These are phyloP conservation scores for Strobilomyces confusus DNA, from an alignment of 768 basidiomycete species.

Conservation along the genomic window DNA sequence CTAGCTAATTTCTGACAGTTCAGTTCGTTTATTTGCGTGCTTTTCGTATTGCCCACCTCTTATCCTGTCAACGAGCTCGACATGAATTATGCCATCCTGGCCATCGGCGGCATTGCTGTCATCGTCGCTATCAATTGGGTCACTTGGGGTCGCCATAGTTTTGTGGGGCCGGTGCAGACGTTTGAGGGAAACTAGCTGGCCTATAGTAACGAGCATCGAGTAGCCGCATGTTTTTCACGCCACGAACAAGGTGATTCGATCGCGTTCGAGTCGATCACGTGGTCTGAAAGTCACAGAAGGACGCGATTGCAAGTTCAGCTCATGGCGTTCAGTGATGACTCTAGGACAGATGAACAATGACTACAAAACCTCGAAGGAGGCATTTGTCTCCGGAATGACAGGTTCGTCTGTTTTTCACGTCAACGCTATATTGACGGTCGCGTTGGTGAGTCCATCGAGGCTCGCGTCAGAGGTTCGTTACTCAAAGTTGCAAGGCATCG, in stretches of 20 bases:
- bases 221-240: background rate
- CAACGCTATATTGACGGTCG: slow-evolving; percentile 62
- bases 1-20: slow-evolving; percentile 35
- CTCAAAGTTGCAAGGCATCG: slow-evolving; percentile 51
- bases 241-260: background rate
- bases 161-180: slow-evolving; percentile 45
- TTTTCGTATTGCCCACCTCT: slow-evolving; percentile 55
- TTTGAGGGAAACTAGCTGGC: background rate
- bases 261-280: slow-evolving; percentile 16
- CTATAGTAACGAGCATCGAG: background rate
- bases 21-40: slow-evolving; percentile 47
- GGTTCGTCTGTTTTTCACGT: slow-evolving; percentile 70
- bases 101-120: slow-evolving; percentile 43
- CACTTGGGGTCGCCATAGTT: slow-evolving; percentile 43
- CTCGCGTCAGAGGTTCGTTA: background rate
- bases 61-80: slow-evolving; percentile 45
- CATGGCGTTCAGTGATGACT: background rate
- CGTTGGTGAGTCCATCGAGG: slow-evolving; percentile 46
- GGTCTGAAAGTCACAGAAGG: slow-evolving; percentile 4
- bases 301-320: no score
- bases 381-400: slow-evolving; percentile 69
- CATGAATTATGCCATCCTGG: slow-evolving; percentile 59
- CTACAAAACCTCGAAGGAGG: slow-evolving; percentile 80
- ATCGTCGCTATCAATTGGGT: slow-evolving; percentile 46
- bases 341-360: slow-evolving; percentile 14